phyloP scores from a whole-genome alignment of 306 rosid species.

The Quercus parvula region DNA sequence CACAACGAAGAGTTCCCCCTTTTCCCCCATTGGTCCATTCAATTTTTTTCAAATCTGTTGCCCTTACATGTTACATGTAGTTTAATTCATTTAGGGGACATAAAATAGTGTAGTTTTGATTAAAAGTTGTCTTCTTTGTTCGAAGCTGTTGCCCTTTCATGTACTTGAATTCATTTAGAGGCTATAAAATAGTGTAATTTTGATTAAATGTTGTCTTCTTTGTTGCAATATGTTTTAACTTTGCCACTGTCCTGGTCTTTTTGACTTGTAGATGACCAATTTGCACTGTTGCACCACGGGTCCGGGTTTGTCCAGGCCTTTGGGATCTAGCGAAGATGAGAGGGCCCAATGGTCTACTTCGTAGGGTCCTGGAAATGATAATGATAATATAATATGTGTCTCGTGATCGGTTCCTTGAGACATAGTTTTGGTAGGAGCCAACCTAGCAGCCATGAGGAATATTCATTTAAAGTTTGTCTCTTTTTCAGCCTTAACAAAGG shows the following conservation, averaged over 20 bases:
- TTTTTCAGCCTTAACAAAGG: constrained; percentile 58
- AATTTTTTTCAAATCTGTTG: neutral
- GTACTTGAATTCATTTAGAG: neutral
- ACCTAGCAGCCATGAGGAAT: constrained; percentile 27
- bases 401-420: constrained; percentile 22
- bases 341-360: neutral
- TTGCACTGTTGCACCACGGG: neutral
- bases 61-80: neutral
- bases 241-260: neutral
- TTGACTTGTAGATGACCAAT: neutral
- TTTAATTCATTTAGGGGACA: neutral
- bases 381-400: neutral
- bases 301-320: neutral
- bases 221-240: neutral
- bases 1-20: too few relatives aligned
- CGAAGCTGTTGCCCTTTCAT: neutral
- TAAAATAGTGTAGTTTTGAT: neutral
- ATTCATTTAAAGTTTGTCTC: constrained; percentile 28
- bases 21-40: neutral
- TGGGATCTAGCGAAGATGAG: neutral
- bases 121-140: neutral
- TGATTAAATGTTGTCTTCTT: neutral
- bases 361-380: neutral
- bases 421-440: constrained; percentile 21
- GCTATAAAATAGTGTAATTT: neutral